Evolutionary conservation across 1,284 basidiomycete species (phyloP).

Genomic region (Trichosporon sp.): DNA sequence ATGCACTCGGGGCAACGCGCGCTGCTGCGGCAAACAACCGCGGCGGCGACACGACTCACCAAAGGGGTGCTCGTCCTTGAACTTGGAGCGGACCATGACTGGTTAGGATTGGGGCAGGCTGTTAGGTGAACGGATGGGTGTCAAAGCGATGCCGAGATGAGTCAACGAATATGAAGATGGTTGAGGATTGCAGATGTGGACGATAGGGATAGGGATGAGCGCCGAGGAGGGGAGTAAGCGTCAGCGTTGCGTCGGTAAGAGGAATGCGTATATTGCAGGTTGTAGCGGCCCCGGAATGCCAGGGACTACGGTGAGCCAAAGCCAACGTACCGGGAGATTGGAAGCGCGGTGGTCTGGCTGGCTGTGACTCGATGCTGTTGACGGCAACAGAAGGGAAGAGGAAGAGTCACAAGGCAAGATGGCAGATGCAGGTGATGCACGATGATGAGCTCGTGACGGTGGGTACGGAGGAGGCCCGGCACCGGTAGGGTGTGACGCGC

Average conservation of each 20-base stretch:
- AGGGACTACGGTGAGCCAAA: background rate
- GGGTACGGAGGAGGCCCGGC: background rate
- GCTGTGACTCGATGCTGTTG: background rate
- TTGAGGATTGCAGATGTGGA: background rate
- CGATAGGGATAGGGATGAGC: background rate
- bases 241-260: background rate
- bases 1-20: background rate
- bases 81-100: conserved; percentile 83
- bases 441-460: conserved; percentile 1
- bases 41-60: conserved; percentile 55
- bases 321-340: background rate
- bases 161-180: too few species aligned
- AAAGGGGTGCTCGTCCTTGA: conserved; percentile 99
- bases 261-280: background rate
- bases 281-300: background rate
- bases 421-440: background rate
- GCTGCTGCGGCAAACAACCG: background rate
- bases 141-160: background rate
- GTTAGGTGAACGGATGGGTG: background rate
- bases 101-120: background rate
- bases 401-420: conserved; percentile 1
- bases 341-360: background rate
- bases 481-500: background rate
- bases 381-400: background rate
- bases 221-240: conserved; percentile 1